These are phyloP conservation scores for Ogataea zsoltii DNA, from an alignment of 805 yeast genomes.

Conservation along the genomic window DNA sequence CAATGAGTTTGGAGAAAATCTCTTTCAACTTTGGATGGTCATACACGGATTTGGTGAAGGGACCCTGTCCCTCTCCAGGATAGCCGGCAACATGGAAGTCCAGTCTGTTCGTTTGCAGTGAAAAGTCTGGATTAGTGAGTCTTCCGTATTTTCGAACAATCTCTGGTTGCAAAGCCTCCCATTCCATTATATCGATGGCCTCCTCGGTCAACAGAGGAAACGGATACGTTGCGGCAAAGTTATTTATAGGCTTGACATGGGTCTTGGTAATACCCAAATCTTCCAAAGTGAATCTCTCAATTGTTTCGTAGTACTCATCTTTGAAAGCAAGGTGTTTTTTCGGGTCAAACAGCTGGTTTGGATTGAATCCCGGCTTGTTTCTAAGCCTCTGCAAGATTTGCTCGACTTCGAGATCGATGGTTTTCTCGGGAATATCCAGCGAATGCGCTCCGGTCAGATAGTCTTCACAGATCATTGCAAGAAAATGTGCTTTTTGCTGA, in stretches of 20 bases:
- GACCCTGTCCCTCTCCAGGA: conserved; percentile 38
- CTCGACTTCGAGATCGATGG: conserved; percentile 28
- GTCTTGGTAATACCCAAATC: conserved; percentile 40
- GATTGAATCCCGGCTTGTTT: conserved; percentile 17
- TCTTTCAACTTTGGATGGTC: conserved; percentile 50
- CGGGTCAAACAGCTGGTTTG: conserved; percentile 37
- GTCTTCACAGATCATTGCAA: conserved; percentile 21
- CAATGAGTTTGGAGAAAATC: conserved; percentile 50
- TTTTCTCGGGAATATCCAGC: conserved; percentile 28
- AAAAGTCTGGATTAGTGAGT: conserved; percentile 34
- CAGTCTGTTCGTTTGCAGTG: conserved; percentile 32
- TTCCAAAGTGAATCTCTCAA: conserved; percentile 38
- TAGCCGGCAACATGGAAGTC: conserved; percentile 54
- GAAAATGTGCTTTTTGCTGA: too few relatives aligned
- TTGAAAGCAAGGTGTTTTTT: conserved; percentile 38
- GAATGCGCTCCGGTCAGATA: conserved; percentile 25
- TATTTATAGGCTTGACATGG: conserved; percentile 35
- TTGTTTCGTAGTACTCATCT: conserved; percentile 38
- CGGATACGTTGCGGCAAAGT: conserved; percentile 52
- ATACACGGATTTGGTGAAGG: conserved; percentile 53
- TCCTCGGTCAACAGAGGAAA: conserved; percentile 60
- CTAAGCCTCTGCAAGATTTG: conserved; percentile 17
- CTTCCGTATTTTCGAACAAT: conserved; percentile 45
- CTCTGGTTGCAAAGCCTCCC: conserved; percentile 49
- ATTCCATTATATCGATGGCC: conserved; percentile 55